These are phyloP conservation scores for Trametes cinnabarina DNA, from an alignment of 768 basidiomycete species.

Conservation along the genomic window DNA sequence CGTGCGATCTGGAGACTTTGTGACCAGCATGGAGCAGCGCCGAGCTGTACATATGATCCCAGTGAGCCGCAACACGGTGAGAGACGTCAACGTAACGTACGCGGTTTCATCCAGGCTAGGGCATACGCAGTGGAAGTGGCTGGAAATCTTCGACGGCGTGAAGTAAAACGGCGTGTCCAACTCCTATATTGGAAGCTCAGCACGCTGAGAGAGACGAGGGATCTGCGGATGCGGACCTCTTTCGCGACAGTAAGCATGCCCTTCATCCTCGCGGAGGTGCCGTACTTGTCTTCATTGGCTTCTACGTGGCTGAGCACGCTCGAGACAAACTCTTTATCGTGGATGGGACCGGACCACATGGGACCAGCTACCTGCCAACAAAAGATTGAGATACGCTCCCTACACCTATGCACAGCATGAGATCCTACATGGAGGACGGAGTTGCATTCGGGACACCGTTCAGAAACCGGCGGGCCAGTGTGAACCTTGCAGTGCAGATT, in stretches of 20 bases:
- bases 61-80: neutral
- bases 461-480: conserved; percentile 61
- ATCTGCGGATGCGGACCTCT: conserved; percentile 53
- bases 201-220: neutral
- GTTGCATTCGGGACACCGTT: conserved; percentile 81
- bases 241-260: conserved; percentile 93
- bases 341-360: conserved; percentile 93
- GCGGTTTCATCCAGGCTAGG: conserved; percentile 74
- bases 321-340: conserved; percentile 71
- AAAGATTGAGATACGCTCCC: neutral
- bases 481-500: conserved; percentile 73
- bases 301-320: conserved; percentile 75
- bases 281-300: conserved; percentile 59
- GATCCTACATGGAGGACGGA: conserved; percentile 70
- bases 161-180: conserved; percentile 80
- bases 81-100: conserved; percentile 43
- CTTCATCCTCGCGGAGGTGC: conserved; percentile 81
- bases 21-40: conserved; percentile 87
- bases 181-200: conserved; percentile 52
- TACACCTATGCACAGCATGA: no score
- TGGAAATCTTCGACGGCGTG: conserved; percentile 75
- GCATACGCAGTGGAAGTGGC: conserved; percentile 77
- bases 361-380: conserved; percentile 77
- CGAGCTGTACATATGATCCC: conserved; percentile 49
- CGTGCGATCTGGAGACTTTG: conserved; percentile 87